Base-by-base conservation (phyloP, 306 rosid genomes). In the Rosa rugosa region DNA sequence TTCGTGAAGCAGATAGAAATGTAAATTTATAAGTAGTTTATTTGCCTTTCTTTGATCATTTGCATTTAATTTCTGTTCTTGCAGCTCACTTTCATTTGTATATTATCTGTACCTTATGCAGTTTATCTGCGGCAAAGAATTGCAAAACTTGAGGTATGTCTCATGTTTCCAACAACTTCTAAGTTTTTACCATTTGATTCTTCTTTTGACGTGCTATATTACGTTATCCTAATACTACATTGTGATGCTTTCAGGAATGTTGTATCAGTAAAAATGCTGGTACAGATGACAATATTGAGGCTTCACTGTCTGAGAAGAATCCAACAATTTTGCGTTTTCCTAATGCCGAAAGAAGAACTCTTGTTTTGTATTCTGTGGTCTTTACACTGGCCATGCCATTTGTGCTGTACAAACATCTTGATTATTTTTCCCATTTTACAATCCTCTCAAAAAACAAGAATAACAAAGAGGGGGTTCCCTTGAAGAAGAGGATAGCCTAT, bases 401-500 rank as follows among this genome's bases (percentile, higher is more conserved):
- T 79, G 4, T 91, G 59, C 59, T 87, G 83, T 92, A 87, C 86
- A 95, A 88, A 84, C 91, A 90, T 86, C 90, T 92, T 71, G 94
- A 92, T 72, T 82, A 69, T 85, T 85, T 92, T 80, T 94, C 99
- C 79, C 88, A 73, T 73, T 80, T 92, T 44, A 83, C 80, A 50
- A 87, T 77, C 77, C 83, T 87, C 79, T 83, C 85, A 47, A 88
- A 76, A 82, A 83, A 97, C 85, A 88, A 83, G 81, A 85, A 79
- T 76, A 88, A 78, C 82, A 87, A 95, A 85, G 97, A 91, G 82
- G 95, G 85, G 85, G 98, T 85, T 66, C 96, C 99, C 5, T 82
- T 95, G 80, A 91, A 91, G 85, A 95, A 95, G 90, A 95, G 92
- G 83, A 82, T 92, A 82, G 97, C 97, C 42, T 95, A 92, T 81